Evolutionary conservation across 2,329 filamentous ascomycete species (phyloP), one percentile per base, ranked within the genome.

Genomic region (Aschersonia sp.): DNA sequence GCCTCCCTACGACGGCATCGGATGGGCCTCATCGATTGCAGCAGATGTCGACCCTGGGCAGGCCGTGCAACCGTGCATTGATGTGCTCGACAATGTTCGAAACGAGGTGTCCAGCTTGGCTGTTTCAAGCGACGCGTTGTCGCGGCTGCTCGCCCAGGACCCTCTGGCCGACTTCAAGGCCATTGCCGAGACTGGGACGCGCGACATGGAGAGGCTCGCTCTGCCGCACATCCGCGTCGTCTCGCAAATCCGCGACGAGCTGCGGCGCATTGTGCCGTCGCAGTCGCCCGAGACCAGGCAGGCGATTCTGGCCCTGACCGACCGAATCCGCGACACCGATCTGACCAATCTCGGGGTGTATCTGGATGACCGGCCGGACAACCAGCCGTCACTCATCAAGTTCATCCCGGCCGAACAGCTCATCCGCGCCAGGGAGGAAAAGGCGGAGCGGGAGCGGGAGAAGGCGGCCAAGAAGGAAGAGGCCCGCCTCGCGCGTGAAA

Each of bases 291-390:
- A 72, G 12, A 70, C 78, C 1, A 79, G 83, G 50, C 86, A 87
- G 59, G 76, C 83, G 4, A 79, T 92, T 39, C 77, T 96, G 1
- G 65, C 71, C 0, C 75, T 94, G 44, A 92, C 84, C 54, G 90
- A 94, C 60, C 73, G 76, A 14, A 78, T 96, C 42, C 84, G 89
- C 46, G 86, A 96, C 61, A 73, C 79, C 8, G 80, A 89, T 49
- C 77, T 96, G 9, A 89, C 85, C 57, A 81, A 89, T 49, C 69
- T 94, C 0, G 86, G 83, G 39, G 83, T 96, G 49, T 94, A 94
- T 58, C 79, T 96, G 1, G 89, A 96, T 59, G 89, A 96, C 58
- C 78, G 87, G 45, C 68, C 68, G n/a, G 76, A 75, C 44, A 70
- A 69, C 47, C 73, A 73, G 59, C 82, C 78, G 0, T 87, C 87